Evolutionary conservation across 768 basidiomycete species (phyloP).

Genomic region (Hygrophorus pudorinus): DNA sequence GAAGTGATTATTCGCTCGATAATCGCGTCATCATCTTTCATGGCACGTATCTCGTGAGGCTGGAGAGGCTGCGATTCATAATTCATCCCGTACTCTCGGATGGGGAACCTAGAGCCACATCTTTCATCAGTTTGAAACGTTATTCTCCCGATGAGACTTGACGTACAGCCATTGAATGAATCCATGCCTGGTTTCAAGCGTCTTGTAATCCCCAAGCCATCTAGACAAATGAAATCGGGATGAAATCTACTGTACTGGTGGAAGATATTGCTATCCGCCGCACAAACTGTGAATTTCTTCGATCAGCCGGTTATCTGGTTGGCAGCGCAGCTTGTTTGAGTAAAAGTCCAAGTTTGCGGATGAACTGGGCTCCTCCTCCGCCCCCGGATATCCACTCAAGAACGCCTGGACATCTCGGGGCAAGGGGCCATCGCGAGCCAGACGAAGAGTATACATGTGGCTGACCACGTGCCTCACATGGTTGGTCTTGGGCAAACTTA

Average conservation of each 20-base stretch:
- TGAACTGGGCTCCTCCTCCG: slow-evolving; percentile 25
- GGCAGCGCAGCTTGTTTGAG: slow-evolving; percentile 42
- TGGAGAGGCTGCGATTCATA: slow-evolving; percentile 56
- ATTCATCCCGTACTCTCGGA: slow-evolving; percentile 69
- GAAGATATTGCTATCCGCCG: not conserved
- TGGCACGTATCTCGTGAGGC: slow-evolving; percentile 47
- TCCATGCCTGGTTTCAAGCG: slow-evolving; percentile 58
- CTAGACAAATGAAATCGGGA: slow-evolving; percentile 23
- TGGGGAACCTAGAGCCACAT: slow-evolving; percentile 45
- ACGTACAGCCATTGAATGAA: slow-evolving; percentile 77
- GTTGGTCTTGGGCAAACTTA: too few species aligned
- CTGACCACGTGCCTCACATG: too few species aligned
- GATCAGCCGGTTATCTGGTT: slow-evolving; percentile 50
- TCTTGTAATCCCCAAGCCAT: slow-evolving; percentile 54
- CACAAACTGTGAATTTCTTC: slow-evolving; percentile 56
- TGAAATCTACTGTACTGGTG: not conserved
- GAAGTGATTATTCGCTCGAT: slow-evolving; percentile 44
- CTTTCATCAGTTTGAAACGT: not conserved
- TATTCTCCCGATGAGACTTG: slow-evolving; percentile 1
- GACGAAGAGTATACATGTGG: not conserved
- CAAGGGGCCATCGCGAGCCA: slow-evolving; percentile 17
- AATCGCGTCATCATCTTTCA: slow-evolving; percentile 40
- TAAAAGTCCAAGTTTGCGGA: slow-evolving; percentile 55
- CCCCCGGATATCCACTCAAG: slow-evolving; percentile 41
- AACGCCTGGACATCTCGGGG: slow-evolving; percentile 51